Evolutionary conservation across 2,329 filamentous ascomycete genomes (phyloP).

Genomic region (Colletotrichum sp.): DNA sequence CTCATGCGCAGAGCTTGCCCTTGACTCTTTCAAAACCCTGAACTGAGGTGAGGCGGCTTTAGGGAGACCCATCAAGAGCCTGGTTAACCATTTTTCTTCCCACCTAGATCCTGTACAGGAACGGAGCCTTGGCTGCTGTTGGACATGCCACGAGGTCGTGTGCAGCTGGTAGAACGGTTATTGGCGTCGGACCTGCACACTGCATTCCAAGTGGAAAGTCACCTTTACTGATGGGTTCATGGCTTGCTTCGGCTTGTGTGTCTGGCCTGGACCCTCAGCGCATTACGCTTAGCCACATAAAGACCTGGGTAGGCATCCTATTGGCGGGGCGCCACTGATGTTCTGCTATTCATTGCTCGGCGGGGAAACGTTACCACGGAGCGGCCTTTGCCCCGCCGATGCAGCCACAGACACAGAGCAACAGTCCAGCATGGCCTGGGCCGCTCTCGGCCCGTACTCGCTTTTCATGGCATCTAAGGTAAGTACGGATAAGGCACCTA

Average conservation of each 20-base stretch:
- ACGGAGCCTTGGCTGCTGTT: not conserved
- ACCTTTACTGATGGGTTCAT: not conserved
- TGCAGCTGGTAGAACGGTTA: not conserved
- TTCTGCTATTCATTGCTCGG: not conserved
- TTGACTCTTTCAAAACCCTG: not conserved
- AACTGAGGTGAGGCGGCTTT: not conserved
- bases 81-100: too few species aligned
- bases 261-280: not conserved
- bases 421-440: not conserved
- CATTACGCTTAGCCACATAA: not conserved
- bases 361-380: not conserved
- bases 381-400: not conserved
- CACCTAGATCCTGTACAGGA: not conserved
- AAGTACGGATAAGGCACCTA: not conserved
- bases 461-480: not conserved
- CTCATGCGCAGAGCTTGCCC: not conserved
- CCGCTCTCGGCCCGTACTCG: not conserved
- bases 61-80: not conserved
- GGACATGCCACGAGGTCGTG: not conserved
- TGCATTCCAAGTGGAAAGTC: not conserved
- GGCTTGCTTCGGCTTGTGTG: conserved; percentile 10
- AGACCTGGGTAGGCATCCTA: not conserved
- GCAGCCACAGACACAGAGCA: not conserved
- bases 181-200: not conserved
- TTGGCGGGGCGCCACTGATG: not conserved